phyloP scores from a whole-genome alignment of 371 early-diverging fungal species.

The Mycotypha africana region DNA sequence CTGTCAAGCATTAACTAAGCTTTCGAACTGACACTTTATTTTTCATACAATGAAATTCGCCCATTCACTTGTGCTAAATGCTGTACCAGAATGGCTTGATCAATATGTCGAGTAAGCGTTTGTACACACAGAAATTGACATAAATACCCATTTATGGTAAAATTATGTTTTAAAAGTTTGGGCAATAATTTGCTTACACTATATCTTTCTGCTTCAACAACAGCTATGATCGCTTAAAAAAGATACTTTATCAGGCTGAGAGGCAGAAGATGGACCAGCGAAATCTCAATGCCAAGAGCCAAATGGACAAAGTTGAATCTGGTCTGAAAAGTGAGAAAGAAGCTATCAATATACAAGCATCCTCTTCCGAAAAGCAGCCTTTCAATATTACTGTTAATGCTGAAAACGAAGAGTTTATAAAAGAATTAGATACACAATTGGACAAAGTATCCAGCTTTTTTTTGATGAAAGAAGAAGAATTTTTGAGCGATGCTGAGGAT shows the following conservation, averaged over 20 bases:
- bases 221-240: constrained; percentile 84
- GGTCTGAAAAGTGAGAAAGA: constrained; percentile 68
- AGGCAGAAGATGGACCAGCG: constrained; percentile 62
- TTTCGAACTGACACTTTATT: neutral
- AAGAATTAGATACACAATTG: constrained; percentile 73
- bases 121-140: too few species aligned
- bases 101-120: constrained; percentile 64
- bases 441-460: constrained; percentile 76
- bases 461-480: constrained; percentile 67
- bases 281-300: constrained; percentile 1
- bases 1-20: neutral
- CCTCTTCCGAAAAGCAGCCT: constrained; percentile 11
- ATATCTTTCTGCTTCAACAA: too few species aligned
- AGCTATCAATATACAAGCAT: constrained; percentile 42
- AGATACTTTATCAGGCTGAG: constrained; percentile 81
- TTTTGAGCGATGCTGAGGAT: constrained; percentile 27
- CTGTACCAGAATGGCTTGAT: constrained; percentile 88
- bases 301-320: constrained; percentile 13
- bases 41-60: constrained; percentile 77
- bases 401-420: constrained; percentile 36
- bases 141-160: neutral
- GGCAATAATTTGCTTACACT: too few species aligned
- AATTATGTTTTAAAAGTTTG: neutral
- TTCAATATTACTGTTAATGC: neutral
- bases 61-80: constrained; percentile 79